These are phyloP conservation scores for Parasarocladium wereldwijsianum DNA, from an alignment of 2,329 filamentous ascomycete genomes.

Conservation along the genomic window DNA sequence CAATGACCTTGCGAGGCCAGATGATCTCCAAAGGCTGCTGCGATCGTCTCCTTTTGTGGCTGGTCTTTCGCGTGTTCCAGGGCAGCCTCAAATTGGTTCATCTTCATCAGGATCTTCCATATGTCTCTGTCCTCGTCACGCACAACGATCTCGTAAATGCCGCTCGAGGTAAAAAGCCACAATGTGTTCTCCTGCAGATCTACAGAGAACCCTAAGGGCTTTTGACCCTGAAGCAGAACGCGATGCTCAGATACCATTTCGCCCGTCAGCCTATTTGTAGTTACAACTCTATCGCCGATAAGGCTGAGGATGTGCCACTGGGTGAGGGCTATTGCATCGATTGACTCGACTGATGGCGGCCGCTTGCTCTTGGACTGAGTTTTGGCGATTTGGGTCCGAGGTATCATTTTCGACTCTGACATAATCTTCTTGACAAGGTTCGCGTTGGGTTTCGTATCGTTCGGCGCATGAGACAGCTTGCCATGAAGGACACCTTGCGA, in stretches of 20 bases:
- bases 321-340: slow-evolving; percentile 70
- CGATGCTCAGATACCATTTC: slow-evolving; percentile 71
- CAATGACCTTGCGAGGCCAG: slow-evolving; percentile 71
- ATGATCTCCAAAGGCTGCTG: slow-evolving; percentile 82
- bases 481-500: slow-evolving; percentile 80
- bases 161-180: slow-evolving; percentile 83
- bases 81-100: slow-evolving; percentile 78
- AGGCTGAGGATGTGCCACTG: slow-evolving; percentile 87
- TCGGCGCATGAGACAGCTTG: slow-evolving; percentile 49
- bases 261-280: slow-evolving; percentile 75
- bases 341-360: slow-evolving; percentile 52
- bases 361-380: slow-evolving; percentile 50
- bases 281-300: slow-evolving; percentile 69
- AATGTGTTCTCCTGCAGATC: slow-evolving; percentile 94
- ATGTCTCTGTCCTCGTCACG: slow-evolving; percentile 83
- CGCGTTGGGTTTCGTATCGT: slow-evolving; percentile 38
- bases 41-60: slow-evolving; percentile 77
- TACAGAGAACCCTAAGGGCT: slow-evolving; percentile 67
- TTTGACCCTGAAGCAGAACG: slow-evolving; percentile 67
- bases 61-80: slow-evolving; percentile 70
- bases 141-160: slow-evolving; percentile 88
- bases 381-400: slow-evolving; percentile 57
- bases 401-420: slow-evolving; percentile 62
- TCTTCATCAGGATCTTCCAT: slow-evolving; percentile 84
- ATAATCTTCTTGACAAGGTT: slow-evolving; percentile 62